phyloP scores from a whole-genome alignment of 2,329 filamentous ascomycete species.

The Aspergillus intermedius region DNA sequence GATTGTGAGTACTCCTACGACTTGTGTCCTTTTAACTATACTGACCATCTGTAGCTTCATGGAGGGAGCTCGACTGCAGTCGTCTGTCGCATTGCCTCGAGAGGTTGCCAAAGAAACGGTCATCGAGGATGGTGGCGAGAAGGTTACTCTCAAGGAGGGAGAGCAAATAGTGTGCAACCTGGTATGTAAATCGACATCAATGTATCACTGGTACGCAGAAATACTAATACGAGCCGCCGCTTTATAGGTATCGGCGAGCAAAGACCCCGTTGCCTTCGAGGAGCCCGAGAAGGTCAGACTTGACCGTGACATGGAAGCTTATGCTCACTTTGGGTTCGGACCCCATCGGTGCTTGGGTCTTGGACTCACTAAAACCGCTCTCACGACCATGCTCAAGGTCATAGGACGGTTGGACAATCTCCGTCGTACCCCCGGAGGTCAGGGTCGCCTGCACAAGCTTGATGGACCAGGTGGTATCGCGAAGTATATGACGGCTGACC shows the following conservation, averaged over 20 bases:
- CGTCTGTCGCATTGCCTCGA: conserved; percentile 32
- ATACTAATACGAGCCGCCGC: background rate
- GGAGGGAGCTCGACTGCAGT: conserved; percentile 34
- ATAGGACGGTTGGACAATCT: conserved; percentile 37
- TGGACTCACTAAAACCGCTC: conserved; percentile 25
- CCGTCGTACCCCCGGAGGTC: conserved; percentile 34
- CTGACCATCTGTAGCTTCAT: conserved; percentile 28
- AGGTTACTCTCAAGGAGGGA: conserved; percentile 28
- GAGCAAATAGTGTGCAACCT: conserved; percentile 31
- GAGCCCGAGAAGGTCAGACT: conserved; percentile 49
- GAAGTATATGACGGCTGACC: conserved; percentile 40
- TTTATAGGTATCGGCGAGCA: conserved; percentile 28
- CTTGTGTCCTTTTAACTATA: background rate
- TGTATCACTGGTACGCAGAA: conserved; percentile 1
- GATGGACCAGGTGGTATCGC: conserved; percentile 34
- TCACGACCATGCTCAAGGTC: conserved; percentile 36
- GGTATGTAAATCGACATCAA: conserved; percentile 17
- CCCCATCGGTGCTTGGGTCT: conserved; percentile 57
- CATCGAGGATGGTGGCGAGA: conserved; percentile 29
- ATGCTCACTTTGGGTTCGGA: conserved; percentile 59
- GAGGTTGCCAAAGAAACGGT: conserved; percentile 26
- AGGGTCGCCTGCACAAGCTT: conserved; percentile 36
- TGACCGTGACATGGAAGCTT: conserved; percentile 54
- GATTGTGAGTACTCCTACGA: conserved; percentile 37
- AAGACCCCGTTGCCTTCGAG: conserved; percentile 31